phyloP scores from a whole-genome alignment of 345 rosid genomes.

The Moricandia moricandioides region DNA sequence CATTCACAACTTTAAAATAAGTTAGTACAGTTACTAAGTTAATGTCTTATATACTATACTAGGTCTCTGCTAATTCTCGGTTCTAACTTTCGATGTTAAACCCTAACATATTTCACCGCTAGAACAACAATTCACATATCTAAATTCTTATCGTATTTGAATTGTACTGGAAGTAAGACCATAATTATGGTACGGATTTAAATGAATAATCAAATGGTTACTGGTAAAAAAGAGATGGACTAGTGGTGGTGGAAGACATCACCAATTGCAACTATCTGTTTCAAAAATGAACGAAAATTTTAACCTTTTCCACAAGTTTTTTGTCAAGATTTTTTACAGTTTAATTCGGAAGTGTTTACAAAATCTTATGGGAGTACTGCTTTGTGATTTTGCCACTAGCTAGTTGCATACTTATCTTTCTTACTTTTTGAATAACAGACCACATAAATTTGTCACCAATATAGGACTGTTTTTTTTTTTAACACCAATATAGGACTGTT shows the following conservation, averaged over 20 bases:
- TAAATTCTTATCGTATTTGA: neutral
- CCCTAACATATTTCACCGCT: neutral
- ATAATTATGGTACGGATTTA: neutral
- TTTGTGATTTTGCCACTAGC: neutral
- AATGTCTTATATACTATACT: too few relatives aligned
- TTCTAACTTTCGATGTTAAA: neutral
- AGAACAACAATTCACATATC: neutral
- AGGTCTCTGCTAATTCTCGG: neutral
- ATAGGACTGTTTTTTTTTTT: too few relatives aligned
- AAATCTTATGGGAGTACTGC: neutral
- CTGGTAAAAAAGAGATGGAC: neutral
- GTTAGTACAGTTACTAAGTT: neutral
- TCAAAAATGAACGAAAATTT: neutral
- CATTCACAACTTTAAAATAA: too few relatives aligned
- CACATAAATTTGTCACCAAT: neutral
- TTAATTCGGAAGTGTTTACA: neutral
- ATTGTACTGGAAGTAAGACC: neutral
- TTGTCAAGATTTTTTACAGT: neutral
- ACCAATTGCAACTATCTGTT: neutral
- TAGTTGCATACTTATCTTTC: neutral
- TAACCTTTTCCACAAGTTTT: neutral
- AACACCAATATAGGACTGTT: too few relatives aligned
- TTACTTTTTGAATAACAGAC: neutral
- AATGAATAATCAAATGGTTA: neutral
- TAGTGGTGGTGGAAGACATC: neutral